Evolutionary conservation across 1,284 basidiomycete genomes (phyloP).

Genomic region (Pseudomicrostroma phylloplanum): DNA sequence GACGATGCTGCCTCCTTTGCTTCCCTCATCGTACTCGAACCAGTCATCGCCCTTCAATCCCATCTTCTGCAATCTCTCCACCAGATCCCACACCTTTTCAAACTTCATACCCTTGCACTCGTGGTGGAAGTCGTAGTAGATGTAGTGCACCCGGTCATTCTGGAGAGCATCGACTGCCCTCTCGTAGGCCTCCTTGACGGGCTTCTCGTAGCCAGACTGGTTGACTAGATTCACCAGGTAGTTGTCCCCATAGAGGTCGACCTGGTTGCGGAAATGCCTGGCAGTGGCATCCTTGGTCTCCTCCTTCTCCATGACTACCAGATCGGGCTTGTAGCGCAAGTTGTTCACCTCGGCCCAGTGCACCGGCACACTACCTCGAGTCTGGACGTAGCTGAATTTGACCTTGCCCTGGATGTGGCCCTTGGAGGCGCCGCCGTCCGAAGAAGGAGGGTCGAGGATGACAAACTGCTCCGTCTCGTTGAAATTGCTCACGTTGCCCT

Average conservation of each 20-base stretch:
- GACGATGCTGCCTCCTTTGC: slow-evolving; percentile 12
- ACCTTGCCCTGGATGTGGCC: slow-evolving; percentile 54
- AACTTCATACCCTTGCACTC: slow-evolving; percentile 94
- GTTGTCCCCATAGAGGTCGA: slow-evolving; percentile 71
- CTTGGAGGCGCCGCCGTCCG: slow-evolving; percentile 17
- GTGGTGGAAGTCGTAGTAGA: slow-evolving; percentile 96
- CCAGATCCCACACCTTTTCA: slow-evolving; percentile 78
- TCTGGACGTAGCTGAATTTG: slow-evolving; percentile 71
- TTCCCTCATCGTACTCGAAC: slow-evolving; percentile 27
- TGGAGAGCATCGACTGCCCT: slow-evolving; percentile 61
- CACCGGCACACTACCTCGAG: slow-evolving; percentile 83
- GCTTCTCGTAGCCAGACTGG: slow-evolving; percentile 87
- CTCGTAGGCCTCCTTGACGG: slow-evolving; percentile 94
- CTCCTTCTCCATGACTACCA: slow-evolving; percentile 88
- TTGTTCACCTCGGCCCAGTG: slow-evolving; percentile 98
- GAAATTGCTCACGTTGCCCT: slow-evolving; percentile 55
- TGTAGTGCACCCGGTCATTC: slow-evolving; percentile 69
- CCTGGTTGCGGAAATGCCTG: slow-evolving; percentile 70
- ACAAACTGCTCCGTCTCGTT: slow-evolving; percentile 59
- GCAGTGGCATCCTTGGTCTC: slow-evolving; percentile 72
- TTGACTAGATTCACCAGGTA: slow-evolving; percentile 88
- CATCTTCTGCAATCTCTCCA: slow-evolving; percentile 66
- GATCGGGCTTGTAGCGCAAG: slow-evolving; percentile 88
- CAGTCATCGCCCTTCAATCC: slow-evolving; percentile 70
- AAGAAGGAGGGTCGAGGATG: slow-evolving; percentile 40